phyloP scores from a whole-genome alignment of 306 rosid species.

The Fagus sylvatica region DNA sequence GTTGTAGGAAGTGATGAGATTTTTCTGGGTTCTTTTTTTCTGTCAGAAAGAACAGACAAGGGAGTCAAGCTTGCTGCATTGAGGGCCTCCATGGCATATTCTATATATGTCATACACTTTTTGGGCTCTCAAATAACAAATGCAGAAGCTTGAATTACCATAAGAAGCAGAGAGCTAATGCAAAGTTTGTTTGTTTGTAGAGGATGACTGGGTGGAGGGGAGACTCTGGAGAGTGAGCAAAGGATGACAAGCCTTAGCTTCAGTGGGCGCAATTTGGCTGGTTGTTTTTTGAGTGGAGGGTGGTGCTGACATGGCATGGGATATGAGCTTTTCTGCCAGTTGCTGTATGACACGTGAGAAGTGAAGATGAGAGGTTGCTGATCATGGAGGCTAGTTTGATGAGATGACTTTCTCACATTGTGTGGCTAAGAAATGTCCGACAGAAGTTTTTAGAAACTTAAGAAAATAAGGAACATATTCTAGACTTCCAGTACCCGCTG shows the following conservation, averaged over 20 bases:
- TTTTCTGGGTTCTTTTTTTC: conserved; percentile 58
- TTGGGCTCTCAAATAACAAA: conserved; percentile 28
- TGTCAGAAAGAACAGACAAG: conserved; percentile 68
- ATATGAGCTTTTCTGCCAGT: conserved; percentile 28
- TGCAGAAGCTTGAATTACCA: conserved; percentile 31
- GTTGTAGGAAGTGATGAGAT: conserved; percentile 36
- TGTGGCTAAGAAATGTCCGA: conserved; percentile 46
- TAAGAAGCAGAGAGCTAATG: conserved; percentile 21
- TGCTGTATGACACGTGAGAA: conserved; percentile 32
- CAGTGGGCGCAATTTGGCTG: conserved; percentile 16
- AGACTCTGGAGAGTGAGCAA: not conserved
- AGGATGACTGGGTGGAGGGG: conserved; percentile 22
- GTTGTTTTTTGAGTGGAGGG: conserved; percentile 14
- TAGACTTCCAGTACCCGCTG: not conserved
- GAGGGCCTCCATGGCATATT: conserved; percentile 97
- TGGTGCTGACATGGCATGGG: conserved; percentile 37
- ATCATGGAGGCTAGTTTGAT: conserved; percentile 1
- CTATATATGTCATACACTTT: conserved; percentile 23
- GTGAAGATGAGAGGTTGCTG: conserved; percentile 34
- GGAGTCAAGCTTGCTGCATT: conserved; percentile 81
- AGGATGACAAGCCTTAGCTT: conserved; percentile 42
- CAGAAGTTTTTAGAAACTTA: conserved; percentile 3
- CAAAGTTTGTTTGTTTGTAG: conserved; percentile 9
- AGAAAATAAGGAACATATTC: too few species aligned
- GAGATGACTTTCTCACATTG: conserved; percentile 22